phyloP scores from a whole-genome alignment of 345 rosid species.

The Nephelium lappaceum region DNA sequence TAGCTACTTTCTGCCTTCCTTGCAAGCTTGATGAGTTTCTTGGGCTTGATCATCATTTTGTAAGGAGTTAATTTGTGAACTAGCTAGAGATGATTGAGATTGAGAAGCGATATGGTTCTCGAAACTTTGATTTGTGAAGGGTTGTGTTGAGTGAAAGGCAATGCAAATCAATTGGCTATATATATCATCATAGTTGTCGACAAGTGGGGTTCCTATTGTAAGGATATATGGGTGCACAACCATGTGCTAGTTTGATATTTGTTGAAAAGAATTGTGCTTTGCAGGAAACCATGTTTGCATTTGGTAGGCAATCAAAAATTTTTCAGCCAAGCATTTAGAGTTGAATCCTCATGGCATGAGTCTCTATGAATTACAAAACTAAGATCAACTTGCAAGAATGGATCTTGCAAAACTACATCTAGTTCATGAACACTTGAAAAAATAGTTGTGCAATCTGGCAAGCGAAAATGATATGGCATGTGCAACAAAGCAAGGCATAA shows the following conservation, averaged over 20 bases:
- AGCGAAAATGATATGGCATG: background rate
- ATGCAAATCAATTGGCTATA: too few species aligned
- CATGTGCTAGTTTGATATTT: background rate
- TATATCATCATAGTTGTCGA: background rate
- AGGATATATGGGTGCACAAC: constrained; percentile 5
- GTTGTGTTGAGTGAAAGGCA: constrained; percentile 1
- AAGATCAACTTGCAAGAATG: background rate
- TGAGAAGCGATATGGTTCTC: background rate
- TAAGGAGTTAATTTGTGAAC: background rate
- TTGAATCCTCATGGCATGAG: background rate
- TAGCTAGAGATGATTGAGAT: too few species aligned
- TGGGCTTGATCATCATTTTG: background rate
- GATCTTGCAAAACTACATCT: constrained; percentile 4
- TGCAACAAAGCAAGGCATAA: background rate
- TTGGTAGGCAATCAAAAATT: background rate
- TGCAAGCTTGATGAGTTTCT: background rate
- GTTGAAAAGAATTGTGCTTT: background rate
- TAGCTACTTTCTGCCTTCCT: too few species aligned
- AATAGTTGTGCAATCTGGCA: constrained; percentile 5
- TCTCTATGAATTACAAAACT: background rate
- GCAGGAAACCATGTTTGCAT: background rate
- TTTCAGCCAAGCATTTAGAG: background rate
- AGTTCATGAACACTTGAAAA: background rate
- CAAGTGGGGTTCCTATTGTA: constrained; percentile 3
- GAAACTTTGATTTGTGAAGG: background rate